Percentiles rank a stretch among this genome's conserved stretches.
These are phyloP conservation scores for Posidonia australis DNA, from an alignment of 106 monocot species.

Conservation along the genomic window DNA sequence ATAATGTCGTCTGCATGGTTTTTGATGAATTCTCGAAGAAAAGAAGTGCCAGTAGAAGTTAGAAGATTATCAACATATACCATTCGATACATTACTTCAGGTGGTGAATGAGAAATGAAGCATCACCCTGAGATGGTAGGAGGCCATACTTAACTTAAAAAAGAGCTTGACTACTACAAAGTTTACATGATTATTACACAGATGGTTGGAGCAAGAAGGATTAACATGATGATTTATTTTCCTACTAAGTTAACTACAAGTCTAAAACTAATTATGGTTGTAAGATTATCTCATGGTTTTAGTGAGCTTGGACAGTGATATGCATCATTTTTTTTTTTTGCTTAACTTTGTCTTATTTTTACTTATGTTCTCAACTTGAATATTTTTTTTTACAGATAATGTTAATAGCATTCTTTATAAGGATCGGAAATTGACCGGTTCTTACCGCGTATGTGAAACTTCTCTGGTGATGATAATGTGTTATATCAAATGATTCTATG, in stretches of 20 bases:
- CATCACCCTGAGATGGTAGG: too few species aligned
- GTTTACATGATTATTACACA: not conserved
- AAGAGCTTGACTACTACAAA: not conserved
- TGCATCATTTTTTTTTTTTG: too few species aligned
- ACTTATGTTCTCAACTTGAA: not conserved
- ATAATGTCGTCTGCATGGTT: too few species aligned
- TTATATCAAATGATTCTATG: not conserved
- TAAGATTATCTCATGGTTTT: too few species aligned
- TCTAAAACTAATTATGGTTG: too few species aligned
- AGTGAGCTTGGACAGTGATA: too few species aligned
- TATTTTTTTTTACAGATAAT: slow-evolving; percentile 47
- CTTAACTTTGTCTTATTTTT: not conserved
- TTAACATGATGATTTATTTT: not conserved
- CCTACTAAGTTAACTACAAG: too few species aligned
- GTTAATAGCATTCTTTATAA: slow-evolving; percentile 74
- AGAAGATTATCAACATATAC: too few species aligned
- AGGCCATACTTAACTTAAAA: not conserved
- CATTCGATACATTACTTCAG: too few species aligned
- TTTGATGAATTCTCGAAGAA: too few species aligned
- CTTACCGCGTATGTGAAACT: slow-evolving; percentile 63
- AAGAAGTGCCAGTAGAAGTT: too few species aligned
- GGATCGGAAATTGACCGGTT: slow-evolving; percentile 62
- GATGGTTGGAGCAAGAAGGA: not conserved
- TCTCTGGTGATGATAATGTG: not conserved
- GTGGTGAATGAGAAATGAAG: too few species aligned